phyloP scores from a whole-genome alignment of 176 grass and related monocot species.

The Zizania latifolia region DNA sequence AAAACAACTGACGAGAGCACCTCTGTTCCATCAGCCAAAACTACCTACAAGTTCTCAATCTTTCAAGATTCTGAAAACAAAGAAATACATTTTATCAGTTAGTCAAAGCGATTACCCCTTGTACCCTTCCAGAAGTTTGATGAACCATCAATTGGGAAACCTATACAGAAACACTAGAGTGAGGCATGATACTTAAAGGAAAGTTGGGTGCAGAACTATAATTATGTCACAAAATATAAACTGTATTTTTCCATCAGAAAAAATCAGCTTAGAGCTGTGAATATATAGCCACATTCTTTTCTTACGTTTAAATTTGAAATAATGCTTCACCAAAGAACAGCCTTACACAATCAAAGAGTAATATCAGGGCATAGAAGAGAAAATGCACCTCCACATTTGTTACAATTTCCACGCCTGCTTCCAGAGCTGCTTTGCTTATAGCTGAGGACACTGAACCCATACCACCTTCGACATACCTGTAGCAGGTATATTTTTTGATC shows the following conservation, averaged over 20 bases:
- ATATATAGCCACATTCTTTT: background rate
- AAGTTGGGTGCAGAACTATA: background rate
- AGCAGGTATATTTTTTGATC: constrained; percentile 24
- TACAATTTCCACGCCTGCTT: constrained; percentile 82
- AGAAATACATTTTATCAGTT: constrained; percentile 11
- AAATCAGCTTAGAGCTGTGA: background rate
- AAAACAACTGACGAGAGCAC: constrained; percentile 72
- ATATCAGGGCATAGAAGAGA: constrained; percentile 18
- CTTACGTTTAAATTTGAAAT: constrained; percentile 10
- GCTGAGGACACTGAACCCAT: constrained; percentile 93
- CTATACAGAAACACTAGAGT: constrained; percentile 47
- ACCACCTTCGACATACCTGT: constrained; percentile 93
- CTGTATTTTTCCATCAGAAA: background rate
- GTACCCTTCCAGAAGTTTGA: constrained; percentile 45
- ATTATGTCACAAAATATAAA: background rate
- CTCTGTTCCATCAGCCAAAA: constrained; percentile 83
- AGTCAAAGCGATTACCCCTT: constrained; percentile 59
- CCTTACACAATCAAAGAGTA: background rate
- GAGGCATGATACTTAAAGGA: constrained; percentile 31
- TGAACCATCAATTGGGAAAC: constrained; percentile 71
- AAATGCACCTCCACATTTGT: constrained; percentile 82
- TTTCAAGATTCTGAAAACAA: constrained; percentile 11
- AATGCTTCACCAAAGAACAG: background rate
- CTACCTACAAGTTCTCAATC: constrained; percentile 51
- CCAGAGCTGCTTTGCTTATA: constrained; percentile 93